Conservation (phyloP, 1,284 basidiomycete genomes). For the Phaffia rhodozyma region DNA sequence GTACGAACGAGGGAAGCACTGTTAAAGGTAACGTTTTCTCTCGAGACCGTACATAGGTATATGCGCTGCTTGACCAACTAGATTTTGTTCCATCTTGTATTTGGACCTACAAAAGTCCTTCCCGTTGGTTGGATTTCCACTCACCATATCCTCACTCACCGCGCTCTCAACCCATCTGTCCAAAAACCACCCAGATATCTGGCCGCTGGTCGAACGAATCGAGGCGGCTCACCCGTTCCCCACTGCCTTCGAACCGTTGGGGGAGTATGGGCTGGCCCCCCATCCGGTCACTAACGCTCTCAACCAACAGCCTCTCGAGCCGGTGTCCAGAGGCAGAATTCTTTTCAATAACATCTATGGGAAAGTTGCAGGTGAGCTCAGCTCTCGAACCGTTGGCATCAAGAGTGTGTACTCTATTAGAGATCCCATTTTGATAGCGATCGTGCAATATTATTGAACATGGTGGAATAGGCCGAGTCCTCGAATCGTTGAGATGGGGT, state of each 20-base stretch:
- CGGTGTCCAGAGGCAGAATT: background rate
- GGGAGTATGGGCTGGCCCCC: background rate
- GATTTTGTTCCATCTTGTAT: background rate
- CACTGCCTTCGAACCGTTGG: conserved; percentile 7
- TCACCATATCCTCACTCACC: conserved; percentile 10
- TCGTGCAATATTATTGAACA: too few species aligned
- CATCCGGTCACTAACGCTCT: background rate
- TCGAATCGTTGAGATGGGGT: conserved; percentile 5
- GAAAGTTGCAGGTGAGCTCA: conserved; percentile 3
- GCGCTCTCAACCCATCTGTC: conserved; percentile 13
- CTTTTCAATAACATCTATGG: conserved; percentile 11
- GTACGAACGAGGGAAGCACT: conserved; percentile 8
- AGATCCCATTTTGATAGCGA: too few species aligned
- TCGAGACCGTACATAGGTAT: background rate
- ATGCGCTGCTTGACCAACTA: background rate
- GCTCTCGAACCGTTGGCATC: too few species aligned
- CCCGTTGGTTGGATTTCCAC: conserved; percentile 11
- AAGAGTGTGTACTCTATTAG: too few species aligned
- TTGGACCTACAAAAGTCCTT: background rate
- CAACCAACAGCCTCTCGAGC: background rate
- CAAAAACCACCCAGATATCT: background rate
- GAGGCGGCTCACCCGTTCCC: conserved; percentile 7
- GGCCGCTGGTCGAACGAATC: background rate
- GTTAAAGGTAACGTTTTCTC: conserved; percentile 9
- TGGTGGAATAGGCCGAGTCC: background rate